Conservation (phyloP, 2,329 filamentous ascomycete genomes). For the Diaporthe sp. region DNA sequence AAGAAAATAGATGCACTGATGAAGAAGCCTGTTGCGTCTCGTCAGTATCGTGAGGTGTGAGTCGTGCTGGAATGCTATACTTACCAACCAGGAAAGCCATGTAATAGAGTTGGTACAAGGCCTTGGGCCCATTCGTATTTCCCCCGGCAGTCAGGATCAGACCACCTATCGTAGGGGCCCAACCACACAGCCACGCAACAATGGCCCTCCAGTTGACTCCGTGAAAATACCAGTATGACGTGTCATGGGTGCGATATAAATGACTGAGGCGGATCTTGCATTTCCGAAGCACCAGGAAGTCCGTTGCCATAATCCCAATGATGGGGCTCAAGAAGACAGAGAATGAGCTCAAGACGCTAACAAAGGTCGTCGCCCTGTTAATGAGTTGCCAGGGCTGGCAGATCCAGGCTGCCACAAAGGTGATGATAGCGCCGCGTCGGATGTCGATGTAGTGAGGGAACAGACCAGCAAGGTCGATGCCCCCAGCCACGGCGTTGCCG, state of each 20-base stretch:
- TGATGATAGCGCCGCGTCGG: constrained; percentile 49
- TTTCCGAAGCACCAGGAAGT: constrained; percentile 54
- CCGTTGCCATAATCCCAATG: constrained; percentile 55
- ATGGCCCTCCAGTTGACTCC: constrained; percentile 60
- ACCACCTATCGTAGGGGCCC: constrained; percentile 59
- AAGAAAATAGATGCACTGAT: constrained; percentile 50
- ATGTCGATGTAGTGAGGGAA: constrained; percentile 50
- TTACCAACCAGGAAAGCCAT: constrained; percentile 61
- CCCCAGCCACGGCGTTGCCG: constrained; percentile 49
- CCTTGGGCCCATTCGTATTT: constrained; percentile 50
- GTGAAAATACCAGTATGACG: constrained; percentile 59
- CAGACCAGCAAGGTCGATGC: constrained; percentile 45
- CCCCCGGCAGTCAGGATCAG: constrained; percentile 53
- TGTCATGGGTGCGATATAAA: constrained; percentile 52
- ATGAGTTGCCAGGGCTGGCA: constrained; percentile 52
- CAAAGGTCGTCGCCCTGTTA: constrained; percentile 49
- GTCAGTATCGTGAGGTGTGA: constrained; percentile 1
- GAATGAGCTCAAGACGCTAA: constrained; percentile 55
- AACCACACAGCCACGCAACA: constrained; percentile 59
- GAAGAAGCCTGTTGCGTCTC: constrained; percentile 52
- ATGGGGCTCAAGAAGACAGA: constrained; percentile 57
- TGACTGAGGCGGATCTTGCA: constrained; percentile 53
- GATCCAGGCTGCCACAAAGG: constrained; percentile 49
- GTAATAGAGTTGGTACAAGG: constrained; percentile 60
- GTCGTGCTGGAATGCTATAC: constrained; percentile 21